Evolutionary conservation across 331 rosid species (phyloP), one percentile per base, ranked within the genome.

Genomic region (Rhamnella rubrinervis): DNA sequence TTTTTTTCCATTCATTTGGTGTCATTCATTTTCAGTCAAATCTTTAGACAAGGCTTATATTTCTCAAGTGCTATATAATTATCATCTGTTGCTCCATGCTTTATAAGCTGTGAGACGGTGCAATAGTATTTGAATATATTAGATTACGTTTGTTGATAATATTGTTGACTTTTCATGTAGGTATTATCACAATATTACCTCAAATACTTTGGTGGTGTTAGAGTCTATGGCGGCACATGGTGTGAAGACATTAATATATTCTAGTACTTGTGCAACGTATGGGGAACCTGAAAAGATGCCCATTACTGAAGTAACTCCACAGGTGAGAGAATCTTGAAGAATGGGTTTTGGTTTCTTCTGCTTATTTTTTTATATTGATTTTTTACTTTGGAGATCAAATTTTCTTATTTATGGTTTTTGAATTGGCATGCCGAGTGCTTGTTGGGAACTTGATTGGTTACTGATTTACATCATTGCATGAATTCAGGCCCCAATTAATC

Each of bases 201-300:
- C 98, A 70, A 93, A 93, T 81, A 93, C 97, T 28, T 79, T 93
- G 88, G 74, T 85, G 72, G 92, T 91, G 39, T 74, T 93, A 79
- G 98, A 93, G 88, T 63, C 91, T 63, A 93, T 93, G 92, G 91
- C 88, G 65, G 82, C 82, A 59, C 86, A 89, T 70, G 91, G 86
- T 71, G 97, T 93, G 68, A 91, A 82, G 78, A 91, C 88, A 20
- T 77, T 93, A 73, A 91, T 93, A 72, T 93, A 93, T 78, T 93
- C 98, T 55, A 93, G 98, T 76, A 93, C 98, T 23, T 93, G 98
- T 68, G 98, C 98, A 71, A 93, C 98, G 41, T 93, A 93, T 15
- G 98, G 98, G 66, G 98, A 93, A 75, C 98, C 98, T 49, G 88
- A 85, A 49, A 91, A 85, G 92, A 93, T 93, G 98, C 98, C 98